Conservation (phyloP, 345 rosid species). For the Ailanthus altissimus region DNA sequence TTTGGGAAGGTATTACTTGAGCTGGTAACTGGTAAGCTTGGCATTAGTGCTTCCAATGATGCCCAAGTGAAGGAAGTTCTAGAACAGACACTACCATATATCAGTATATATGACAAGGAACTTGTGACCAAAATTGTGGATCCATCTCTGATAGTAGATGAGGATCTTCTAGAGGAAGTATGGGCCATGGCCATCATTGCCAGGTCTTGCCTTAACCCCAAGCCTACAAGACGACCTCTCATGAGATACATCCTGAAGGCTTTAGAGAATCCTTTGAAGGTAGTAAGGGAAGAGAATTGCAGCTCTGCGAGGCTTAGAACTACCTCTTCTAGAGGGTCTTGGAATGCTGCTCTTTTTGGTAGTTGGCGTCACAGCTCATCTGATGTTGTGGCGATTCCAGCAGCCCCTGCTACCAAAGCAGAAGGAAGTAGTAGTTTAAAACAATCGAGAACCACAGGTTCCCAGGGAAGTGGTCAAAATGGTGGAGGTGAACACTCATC, state of each 20-base stretch:
- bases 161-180: slow-evolving; percentile 93
- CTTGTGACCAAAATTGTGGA: slow-evolving; percentile 87
- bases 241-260: slow-evolving; percentile 96
- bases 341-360: slow-evolving; percentile 92
- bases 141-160: slow-evolving; percentile 85
- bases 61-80: slow-evolving; percentile 61
- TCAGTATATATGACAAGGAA: slow-evolving; percentile 88
- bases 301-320: slow-evolving; percentile 82
- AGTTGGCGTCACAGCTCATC: slow-evolving; percentile 97
- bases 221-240: slow-evolving; percentile 84
- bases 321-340: slow-evolving; percentile 84
- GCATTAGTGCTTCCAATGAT: slow-evolving; percentile 66
- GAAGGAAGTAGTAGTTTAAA: slow-evolving; percentile 61
- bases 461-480: slow-evolving; percentile 74
- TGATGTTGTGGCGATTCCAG: slow-evolving; percentile 55
- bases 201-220: slow-evolving; percentile 91
- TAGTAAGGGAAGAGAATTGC: slow-evolving; percentile 76
- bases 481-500: slow-evolving; percentile 68
- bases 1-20: slow-evolving; percentile 95
- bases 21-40: slow-evolving; percentile 94
- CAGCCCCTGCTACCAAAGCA: slow-evolving; percentile 36
- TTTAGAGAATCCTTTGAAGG: slow-evolving; percentile 85
- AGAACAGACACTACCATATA: slow-evolving; percentile 73
- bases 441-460: slow-evolving; percentile 70
- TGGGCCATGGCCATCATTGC: slow-evolving; percentile 99